Conservation (phyloP, 1,284 basidiomycete genomes). For the Austropuccinia psidii region DNA sequence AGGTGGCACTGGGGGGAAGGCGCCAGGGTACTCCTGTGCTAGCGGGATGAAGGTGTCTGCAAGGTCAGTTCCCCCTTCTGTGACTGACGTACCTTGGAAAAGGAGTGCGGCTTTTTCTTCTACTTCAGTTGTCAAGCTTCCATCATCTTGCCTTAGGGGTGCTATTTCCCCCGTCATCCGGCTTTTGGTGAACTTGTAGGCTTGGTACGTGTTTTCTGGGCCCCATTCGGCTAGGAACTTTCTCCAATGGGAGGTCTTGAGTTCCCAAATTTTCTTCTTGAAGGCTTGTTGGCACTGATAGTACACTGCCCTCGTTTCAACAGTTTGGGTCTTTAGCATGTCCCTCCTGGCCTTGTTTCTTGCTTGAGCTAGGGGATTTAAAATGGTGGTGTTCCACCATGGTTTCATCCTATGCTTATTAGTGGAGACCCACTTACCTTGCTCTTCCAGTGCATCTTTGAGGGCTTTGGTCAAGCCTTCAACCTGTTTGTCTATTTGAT, state of each 20-base stretch:
- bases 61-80: neutral
- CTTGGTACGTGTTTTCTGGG: neutral
- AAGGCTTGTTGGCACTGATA: neutral
- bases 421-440: neutral
- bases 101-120: neutral
- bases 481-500: neutral
- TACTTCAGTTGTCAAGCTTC: neutral
- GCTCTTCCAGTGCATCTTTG: neutral
- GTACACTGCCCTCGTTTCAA: neutral
- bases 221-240: neutral
- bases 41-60: neutral
- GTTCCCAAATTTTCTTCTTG: neutral
- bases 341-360: neutral
- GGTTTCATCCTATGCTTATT: neutral
- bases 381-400: neutral
- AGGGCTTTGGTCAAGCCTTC: neutral
- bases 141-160: neutral
- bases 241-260: neutral
- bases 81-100: slow-evolving; percentile 6
- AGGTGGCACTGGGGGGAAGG: too few relatives aligned
- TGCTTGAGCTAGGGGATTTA: neutral
- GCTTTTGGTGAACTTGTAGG: neutral
- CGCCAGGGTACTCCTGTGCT: neutral
- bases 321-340: neutral
- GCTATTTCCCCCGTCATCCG: neutral